A percentile compares a stretch with the other conserved stretches of the same genome.
Conservation (phyloP, 768 basidiomycete genomes). For the Boletus rubescentipes region DNA sequence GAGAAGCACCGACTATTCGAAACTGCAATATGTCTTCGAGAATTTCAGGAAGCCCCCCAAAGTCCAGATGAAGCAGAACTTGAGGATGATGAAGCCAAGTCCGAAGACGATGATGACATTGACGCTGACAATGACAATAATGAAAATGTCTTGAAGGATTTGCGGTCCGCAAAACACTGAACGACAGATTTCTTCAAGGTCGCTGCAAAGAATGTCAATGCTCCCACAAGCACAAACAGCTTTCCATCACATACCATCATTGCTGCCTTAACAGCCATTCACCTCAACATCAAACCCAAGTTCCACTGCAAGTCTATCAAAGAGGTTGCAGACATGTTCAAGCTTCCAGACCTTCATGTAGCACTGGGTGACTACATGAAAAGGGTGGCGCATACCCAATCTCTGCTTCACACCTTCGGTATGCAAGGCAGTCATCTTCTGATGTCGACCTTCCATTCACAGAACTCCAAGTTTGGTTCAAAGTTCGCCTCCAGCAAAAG, state of each 20-base stretch:
- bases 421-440: neutral
- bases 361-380: neutral
- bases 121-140: neutral
- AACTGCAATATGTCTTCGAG: neutral
- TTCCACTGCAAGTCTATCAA: neutral
- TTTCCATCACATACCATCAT: neutral
- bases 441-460: neutral
- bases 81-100: rapidly evolving
- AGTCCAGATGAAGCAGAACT: too few relatives aligned
- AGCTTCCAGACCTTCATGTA: neutral
- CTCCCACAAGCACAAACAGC: neutral
- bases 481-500: neutral
- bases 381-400: too few relatives aligned
- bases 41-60: too few relatives aligned
- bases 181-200: neutral
- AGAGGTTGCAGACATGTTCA: neutral
- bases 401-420: neutral
- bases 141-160: neutral
- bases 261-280: neutral
- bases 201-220: neutral
- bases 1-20: neutral
- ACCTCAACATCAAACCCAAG: neutral
- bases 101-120: too few relatives aligned
- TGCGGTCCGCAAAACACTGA: neutral
- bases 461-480: neutral